phyloP scores from a whole-genome alignment of 768 basidiomycete species.

The Cubamyces sp. region DNA sequence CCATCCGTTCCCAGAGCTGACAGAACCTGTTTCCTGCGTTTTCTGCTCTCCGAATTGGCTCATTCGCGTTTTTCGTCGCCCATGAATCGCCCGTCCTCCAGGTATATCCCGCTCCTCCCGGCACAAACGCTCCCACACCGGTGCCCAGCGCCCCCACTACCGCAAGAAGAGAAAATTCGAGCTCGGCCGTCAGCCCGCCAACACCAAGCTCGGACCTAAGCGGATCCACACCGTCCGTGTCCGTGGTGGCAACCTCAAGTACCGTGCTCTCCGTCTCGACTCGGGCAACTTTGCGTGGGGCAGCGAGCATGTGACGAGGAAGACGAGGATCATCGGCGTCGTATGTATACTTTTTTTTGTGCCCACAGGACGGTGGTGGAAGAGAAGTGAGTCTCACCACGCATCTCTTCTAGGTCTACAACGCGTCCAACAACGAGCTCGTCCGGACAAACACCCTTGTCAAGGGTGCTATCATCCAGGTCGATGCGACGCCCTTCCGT shows the following conservation, averaged over 20 bases:
- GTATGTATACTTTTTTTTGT: conserved; percentile 53
- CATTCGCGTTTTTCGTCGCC: neutral
- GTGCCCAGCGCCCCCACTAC: conserved; percentile 91
- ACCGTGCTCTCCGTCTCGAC: conserved; percentile 95
- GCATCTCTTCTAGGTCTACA: conserved; percentile 74
- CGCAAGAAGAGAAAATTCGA: conserved; percentile 99
- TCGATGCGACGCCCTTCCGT: conserved; percentile 98
- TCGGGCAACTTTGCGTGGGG: conserved; percentile 99
- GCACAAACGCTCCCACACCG: conserved; percentile 95
- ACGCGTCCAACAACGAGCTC: conserved; percentile 99
- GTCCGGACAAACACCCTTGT: conserved; percentile 99
- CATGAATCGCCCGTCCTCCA: conserved; percentile 37
- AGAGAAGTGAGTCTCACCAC: neutral
- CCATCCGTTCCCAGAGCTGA: conserved; percentile 10
- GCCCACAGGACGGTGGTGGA: too few species aligned
- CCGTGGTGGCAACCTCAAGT: conserved; percentile 95
- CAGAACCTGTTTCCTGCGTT: conserved; percentile 13
- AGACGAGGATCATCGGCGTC: conserved; percentile 95
- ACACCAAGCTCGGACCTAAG: conserved; percentile 95
- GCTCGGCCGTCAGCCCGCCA: conserved; percentile 97
- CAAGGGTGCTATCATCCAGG: conserved; percentile 93
- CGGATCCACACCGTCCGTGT: conserved; percentile 94
- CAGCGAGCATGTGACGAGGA: conserved; percentile 90
- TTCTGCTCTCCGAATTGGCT: neutral
- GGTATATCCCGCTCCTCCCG: conserved; percentile 98